phyloP scores from a whole-genome alignment of 495 filamentous ascomycete genomes.

The Aspergillus saccharolyticus region DNA sequence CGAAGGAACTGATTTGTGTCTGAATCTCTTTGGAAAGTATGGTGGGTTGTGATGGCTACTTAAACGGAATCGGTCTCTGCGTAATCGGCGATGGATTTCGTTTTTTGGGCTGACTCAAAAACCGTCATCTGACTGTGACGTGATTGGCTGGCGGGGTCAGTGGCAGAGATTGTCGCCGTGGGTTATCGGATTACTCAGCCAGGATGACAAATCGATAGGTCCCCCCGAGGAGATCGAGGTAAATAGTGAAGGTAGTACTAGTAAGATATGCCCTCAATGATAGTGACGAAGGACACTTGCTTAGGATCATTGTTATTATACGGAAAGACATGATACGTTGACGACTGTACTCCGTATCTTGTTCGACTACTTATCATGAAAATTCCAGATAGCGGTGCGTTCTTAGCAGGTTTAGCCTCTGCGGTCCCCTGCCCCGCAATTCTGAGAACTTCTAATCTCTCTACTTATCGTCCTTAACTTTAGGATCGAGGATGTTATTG shows the following conservation, averaged over 20 bases:
- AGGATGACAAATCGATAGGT: background rate
- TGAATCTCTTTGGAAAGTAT: background rate
- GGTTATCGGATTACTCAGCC: constrained; percentile 1
- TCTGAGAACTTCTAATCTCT: background rate
- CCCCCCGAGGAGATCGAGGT: background rate
- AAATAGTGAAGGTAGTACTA: too few species aligned
- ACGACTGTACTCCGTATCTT: too few species aligned
- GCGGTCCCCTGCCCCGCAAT: background rate
- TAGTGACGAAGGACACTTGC: too few species aligned
- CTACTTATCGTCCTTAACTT: background rate
- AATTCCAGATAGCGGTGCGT: too few species aligned
- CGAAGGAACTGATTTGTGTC: background rate
- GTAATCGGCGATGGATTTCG: background rate
- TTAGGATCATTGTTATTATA: too few species aligned
- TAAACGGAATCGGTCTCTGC: background rate
- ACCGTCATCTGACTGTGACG: constrained; percentile 3
- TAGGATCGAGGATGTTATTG: too few species aligned
- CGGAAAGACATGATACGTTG: background rate
- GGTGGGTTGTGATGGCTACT: background rate
- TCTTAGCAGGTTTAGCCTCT: too few species aligned
- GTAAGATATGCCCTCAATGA: background rate
- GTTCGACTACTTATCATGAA: too few species aligned
- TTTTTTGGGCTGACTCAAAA: constrained; percentile 4
- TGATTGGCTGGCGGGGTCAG: background rate
- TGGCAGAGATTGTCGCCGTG: constrained; percentile 1